Evolutionary conservation across 129 eudicot genomes (phyloP), one percentile per base, ranked within the genome.

Genomic region (Pseudognaphalium luteoalbum): DNA sequence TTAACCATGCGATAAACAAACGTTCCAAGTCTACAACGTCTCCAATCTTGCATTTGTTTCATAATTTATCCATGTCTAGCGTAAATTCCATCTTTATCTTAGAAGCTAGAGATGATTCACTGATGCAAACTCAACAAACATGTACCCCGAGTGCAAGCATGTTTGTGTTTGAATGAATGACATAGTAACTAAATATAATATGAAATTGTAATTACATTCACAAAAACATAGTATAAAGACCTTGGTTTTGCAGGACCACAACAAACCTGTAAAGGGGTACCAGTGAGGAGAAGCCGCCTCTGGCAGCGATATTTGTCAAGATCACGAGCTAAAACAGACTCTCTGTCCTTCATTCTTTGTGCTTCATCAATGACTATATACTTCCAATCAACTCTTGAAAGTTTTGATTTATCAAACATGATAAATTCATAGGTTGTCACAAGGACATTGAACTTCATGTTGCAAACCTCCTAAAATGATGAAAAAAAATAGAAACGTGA

Each of bases 331-430:
- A 94, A 88, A 72, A 94, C 99, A 1, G 99, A 94, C 59, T 94
- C 99, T 73, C 99, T 85, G 71, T 94, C 99, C 84, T 94, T 94
- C 99, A 94, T 94, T 78, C 99, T 76, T 81, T 94, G 99, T 65
- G 99, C 99, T 85, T 94, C 99, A 80, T 94, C 99, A 21, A 94
- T 94, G 81, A 94, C 75, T n/a, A 94, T 91, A 78, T 94, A 94
- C 76, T 91, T 94, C 99, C 99, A 94, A 77, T 94, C 99, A 44
- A 94, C 81, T 84, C 85, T 91, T 15, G 99, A 94, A 72, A 94
- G 97, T 69, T 94, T 94, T 34, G 97, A 78, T 22, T 97, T 97
- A 68, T 94, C 99, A 83, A 81, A 91, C 99, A 94, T 94, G 54
- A 94, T 81, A 68, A 89, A 94, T 75, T 94, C 99, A 72, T 94